Base-by-base conservation (phyloP, 2,329 filamentous ascomycete species). In the Nannizziopsis barbatae region DNA sequence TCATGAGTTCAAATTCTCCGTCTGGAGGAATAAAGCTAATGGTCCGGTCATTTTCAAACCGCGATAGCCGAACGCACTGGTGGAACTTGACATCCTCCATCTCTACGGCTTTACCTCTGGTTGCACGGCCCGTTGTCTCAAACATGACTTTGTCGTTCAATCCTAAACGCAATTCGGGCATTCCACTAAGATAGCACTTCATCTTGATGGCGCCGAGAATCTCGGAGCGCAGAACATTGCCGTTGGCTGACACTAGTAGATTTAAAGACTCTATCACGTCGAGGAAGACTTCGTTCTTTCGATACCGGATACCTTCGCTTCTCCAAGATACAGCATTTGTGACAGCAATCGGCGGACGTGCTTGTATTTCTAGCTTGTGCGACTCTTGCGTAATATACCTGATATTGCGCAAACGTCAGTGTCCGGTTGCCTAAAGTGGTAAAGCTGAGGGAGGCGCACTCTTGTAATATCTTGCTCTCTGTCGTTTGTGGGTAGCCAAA, bases 41-140 rank as follows among this genome's bases (percentile, higher is more conserved):
- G 33, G 92, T 98, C 52, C 92, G 77, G 72, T 98, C 92, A 68
- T 96, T 98, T 68, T 98, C 92, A 70, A 98, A 98, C 56, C 92
- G 80, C 42, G 88, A 93, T 55, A 98, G 76, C 54, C 92, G 81
- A 55, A 98, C 92, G 63, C 92, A 98, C 67, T 98, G 92, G 70
- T 98, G 92, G 68, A 98, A 98, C 62, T 98, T 98, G 68, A 98
- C 92, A 59, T 98, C 92, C 63, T 98, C 92, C 92, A 98, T 98
- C 71, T 98, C 92, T 55, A 98, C 92, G 8, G 92, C 86, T 70
- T 98, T 98, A 52, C 92, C 92, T 60, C 92, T 75, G 36, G 90
- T 96, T 12, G 90, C 87, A 53, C 92, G 79, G 22, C 92, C 92
- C 0, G 92, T 98, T 3, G 88, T 94, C 71, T 98, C 92, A 62